A percentile compares a stretch with the other conserved stretches of the same genome.
These are phyloP conservation scores for Lodderomyces orthopsilosis DNA, from an alignment of 1,139 yeast genomes.

Conservation along the genomic window DNA sequence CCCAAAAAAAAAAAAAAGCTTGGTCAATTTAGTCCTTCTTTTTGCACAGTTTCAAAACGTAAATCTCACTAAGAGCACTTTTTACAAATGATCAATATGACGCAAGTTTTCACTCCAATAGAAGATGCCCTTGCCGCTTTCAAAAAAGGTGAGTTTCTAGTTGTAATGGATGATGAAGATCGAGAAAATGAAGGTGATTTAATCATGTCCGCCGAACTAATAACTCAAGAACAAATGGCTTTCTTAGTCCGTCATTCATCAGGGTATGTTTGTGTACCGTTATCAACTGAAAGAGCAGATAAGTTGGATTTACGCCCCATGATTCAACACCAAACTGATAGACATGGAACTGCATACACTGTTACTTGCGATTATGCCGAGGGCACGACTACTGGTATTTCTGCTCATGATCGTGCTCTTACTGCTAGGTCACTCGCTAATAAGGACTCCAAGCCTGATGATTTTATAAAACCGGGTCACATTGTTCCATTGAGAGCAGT, in stretches of 20 bases:
- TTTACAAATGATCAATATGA: conserved; percentile 1
- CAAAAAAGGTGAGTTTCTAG: conserved; percentile 81
- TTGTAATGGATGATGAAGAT: conserved; percentile 93
- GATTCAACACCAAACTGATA: conserved; percentile 64
- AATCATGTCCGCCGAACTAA: conserved; percentile 81
- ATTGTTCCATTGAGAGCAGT: conserved; percentile 88
- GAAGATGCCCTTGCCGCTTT: conserved; percentile 73
- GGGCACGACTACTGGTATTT: conserved; percentile 97
- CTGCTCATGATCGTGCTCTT: conserved; percentile 89
- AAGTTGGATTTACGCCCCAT: conserved; percentile 75
- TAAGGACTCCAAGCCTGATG: conserved; percentile 51
- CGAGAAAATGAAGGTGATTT: conserved; percentile 98
- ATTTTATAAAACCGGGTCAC: conserved; percentile 91
- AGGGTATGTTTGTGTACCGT: conserved; percentile 93
- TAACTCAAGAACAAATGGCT: conserved; percentile 89
- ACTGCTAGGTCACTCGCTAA: conserved; percentile 75
- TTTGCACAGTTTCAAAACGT: too few relatives aligned
- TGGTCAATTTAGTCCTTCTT: neutral
- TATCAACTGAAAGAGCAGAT: conserved; percentile 77
- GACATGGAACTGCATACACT: conserved; percentile 97
- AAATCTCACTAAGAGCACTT: too few relatives aligned
- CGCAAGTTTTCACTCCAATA: conserved; percentile 13
- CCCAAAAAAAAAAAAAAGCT: neutral
- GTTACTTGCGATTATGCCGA: conserved; percentile 80
- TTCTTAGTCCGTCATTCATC: conserved; percentile 85